These are phyloP conservation scores for Pleurostoma richardsiae DNA, from an alignment of 2,329 filamentous ascomycete genomes.

Conservation along the genomic window DNA sequence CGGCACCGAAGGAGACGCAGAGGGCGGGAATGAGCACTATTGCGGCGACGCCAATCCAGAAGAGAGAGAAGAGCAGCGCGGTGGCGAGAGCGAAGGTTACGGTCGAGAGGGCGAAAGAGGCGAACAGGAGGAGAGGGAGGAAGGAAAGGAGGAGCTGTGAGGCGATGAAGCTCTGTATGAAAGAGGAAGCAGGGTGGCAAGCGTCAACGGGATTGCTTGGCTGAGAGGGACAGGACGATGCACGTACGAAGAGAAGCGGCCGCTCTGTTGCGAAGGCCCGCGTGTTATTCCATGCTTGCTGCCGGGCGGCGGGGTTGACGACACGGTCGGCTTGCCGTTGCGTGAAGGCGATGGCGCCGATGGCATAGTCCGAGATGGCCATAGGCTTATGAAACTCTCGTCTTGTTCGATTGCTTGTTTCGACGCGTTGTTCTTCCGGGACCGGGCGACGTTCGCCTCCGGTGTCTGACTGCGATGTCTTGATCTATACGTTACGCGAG, in stretches of 20 bases:
- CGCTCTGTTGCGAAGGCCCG: constrained; percentile 55
- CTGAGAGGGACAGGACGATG: not conserved
- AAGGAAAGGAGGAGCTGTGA: constrained; percentile 61
- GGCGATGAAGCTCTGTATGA: constrained; percentile 59
- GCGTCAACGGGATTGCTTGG: not conserved
- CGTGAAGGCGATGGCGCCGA: constrained; percentile 30
- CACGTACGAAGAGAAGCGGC: constrained; percentile 64
- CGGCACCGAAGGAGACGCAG: constrained; percentile 58
- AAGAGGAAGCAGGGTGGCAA: not conserved
- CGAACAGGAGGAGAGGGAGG: constrained; percentile 64
- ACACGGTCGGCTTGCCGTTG: constrained; percentile 41
- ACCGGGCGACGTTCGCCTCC: no score
- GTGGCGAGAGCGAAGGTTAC: constrained; percentile 57
- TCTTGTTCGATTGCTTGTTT: no score
- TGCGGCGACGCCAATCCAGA: constrained; percentile 62
- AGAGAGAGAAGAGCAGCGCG: constrained; percentile 60
- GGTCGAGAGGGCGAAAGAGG: constrained; percentile 58
- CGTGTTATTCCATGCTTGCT: constrained; percentile 47
- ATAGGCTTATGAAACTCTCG: constrained; percentile 1
- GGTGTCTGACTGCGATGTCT: no score
- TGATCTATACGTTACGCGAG: no score
- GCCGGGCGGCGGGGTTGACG: constrained; percentile 57
- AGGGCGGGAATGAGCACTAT: constrained; percentile 65
- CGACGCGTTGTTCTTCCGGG: no score
- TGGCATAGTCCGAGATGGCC: constrained; percentile 25